phyloP scores from a whole-genome alignment of 1,284 basidiomycete genomes.

The Austroboletus novae-zelandiae region DNA sequence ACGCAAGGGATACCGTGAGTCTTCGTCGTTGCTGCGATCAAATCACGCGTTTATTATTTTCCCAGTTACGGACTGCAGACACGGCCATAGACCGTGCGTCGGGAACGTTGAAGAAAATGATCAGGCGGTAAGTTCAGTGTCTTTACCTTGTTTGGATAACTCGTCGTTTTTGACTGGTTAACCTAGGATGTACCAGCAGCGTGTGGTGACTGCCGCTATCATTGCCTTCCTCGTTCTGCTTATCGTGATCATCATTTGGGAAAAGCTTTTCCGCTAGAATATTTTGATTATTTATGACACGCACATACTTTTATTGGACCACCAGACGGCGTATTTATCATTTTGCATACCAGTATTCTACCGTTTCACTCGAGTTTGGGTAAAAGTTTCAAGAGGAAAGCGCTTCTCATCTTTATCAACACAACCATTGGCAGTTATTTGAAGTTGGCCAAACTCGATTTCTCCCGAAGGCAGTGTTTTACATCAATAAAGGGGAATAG shows the following conservation, averaged over 20 bases:
- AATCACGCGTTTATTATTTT: slow-evolving; percentile 7
- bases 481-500: too few species aligned
- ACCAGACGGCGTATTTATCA: slow-evolving; percentile 33
- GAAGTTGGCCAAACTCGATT: too few species aligned
- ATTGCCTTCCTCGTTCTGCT: slow-evolving; percentile 67
- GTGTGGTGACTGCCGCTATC: slow-evolving; percentile 67
- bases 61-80: slow-evolving; percentile 67
- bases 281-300: slow-evolving; percentile 12
- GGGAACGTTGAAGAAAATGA: slow-evolving; percentile 74
- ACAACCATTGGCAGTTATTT: too few species aligned
- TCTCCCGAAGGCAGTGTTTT: not conserved
- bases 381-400: slow-evolving; percentile 9
- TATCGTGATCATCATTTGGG: slow-evolving; percentile 70
- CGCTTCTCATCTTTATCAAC: too few species aligned
- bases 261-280: slow-evolving; percentile 52
- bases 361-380: not conserved
- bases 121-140: slow-evolving; percentile 54
- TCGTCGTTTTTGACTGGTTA: slow-evolving; percentile 24
- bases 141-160: slow-evolving; percentile 1
- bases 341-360: slow-evolving; percentile 17
- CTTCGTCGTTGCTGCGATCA: not conserved
- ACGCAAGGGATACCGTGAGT: slow-evolving; percentile 84
- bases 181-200: slow-evolving; percentile 78
- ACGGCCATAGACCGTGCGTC: slow-evolving; percentile 71
- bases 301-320: slow-evolving; percentile 5